phyloP scores from a whole-genome alignment of 176 grass and related monocot genomes.

The Oryza glumipatula region DNA sequence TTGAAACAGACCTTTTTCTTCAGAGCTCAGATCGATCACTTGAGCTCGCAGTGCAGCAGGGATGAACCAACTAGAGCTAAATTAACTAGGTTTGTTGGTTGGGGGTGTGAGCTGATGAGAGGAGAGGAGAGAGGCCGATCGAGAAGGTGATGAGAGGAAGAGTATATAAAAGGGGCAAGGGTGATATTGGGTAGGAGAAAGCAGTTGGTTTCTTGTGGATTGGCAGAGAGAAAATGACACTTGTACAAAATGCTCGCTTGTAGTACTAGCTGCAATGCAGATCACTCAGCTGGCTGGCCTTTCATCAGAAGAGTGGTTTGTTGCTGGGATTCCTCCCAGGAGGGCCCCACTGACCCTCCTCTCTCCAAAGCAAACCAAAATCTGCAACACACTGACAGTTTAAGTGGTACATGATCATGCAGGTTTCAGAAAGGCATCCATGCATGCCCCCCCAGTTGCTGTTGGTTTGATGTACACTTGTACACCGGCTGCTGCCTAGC shows the following conservation, averaged over 20 bases:
- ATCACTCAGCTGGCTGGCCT: background rate
- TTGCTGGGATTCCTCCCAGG: constrained; percentile 66
- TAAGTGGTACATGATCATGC: constrained; percentile 48
- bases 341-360: constrained; percentile 34
- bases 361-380: background rate
- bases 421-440: constrained; percentile 48
- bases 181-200: constrained; percentile 49
- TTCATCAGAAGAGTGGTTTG: constrained; percentile 54
- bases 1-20: constrained; percentile 39
- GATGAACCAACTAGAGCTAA: background rate
- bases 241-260: constrained; percentile 9
- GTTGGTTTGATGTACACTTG: constrained; percentile 14
- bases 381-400: constrained; percentile 37
- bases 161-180: constrained; percentile 50
- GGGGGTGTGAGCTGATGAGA: background rate
- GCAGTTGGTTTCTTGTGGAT: constrained; percentile 48
- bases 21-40: background rate
- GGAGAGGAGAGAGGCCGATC: background rate
- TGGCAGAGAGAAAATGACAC: constrained; percentile 40
- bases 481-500: background rate
- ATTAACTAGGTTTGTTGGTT: constrained; percentile 20
- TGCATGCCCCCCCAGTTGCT: background rate
- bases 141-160: background rate
- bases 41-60: background rate
- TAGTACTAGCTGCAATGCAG: too few relatives aligned